These are phyloP conservation scores for Wickerhamomyces sp. DNA, from an alignment of 1,139 yeast genomes.

Conservation along the genomic window DNA sequence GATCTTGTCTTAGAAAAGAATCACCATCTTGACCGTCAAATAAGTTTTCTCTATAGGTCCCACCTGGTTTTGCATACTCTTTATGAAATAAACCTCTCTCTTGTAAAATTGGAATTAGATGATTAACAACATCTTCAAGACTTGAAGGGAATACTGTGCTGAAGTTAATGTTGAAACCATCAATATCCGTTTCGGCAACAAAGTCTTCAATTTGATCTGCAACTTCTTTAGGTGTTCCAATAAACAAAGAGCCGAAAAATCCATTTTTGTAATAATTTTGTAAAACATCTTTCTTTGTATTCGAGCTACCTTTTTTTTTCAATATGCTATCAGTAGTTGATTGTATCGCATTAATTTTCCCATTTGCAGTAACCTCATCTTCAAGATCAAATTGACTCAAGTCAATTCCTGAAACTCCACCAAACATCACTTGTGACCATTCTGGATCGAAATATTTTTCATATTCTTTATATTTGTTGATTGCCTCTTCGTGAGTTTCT, in stretches of 20 bases:
- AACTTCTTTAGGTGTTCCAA: constrained; percentile 24
- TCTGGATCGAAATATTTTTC: constrained; percentile 29
- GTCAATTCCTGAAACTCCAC: constrained; percentile 35
- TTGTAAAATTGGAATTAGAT: constrained; percentile 26
- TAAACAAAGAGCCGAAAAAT: constrained; percentile 25
- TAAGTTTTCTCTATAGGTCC: constrained; percentile 21
- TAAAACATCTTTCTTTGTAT: constrained; percentile 23
- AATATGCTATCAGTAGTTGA: constrained; percentile 13
- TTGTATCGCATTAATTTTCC: constrained; percentile 25
- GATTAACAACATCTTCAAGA: constrained; percentile 25
- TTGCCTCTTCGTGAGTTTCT: constrained; percentile 29
- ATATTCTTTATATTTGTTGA: constrained; percentile 24
- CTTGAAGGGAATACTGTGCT: constrained; percentile 25
- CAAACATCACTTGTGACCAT: constrained; percentile 32
- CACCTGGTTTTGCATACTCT: constrained; percentile 24
- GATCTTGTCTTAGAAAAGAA: constrained; percentile 18
- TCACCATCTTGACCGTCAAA: constrained; percentile 21
- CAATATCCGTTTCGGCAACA: constrained; percentile 25
- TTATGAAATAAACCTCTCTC: constrained; percentile 24
- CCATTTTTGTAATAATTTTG: constrained; percentile 32
- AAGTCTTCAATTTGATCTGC: constrained; percentile 26
- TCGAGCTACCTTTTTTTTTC: constrained; percentile 25
- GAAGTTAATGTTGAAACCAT: constrained; percentile 27
- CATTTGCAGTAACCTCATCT: constrained; percentile 24
- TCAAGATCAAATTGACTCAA: constrained; percentile 28